These are phyloP conservation scores for Glonium stellatum DNA, from an alignment of 495 filamentous ascomycete genomes.

Conservation along the genomic window DNA sequence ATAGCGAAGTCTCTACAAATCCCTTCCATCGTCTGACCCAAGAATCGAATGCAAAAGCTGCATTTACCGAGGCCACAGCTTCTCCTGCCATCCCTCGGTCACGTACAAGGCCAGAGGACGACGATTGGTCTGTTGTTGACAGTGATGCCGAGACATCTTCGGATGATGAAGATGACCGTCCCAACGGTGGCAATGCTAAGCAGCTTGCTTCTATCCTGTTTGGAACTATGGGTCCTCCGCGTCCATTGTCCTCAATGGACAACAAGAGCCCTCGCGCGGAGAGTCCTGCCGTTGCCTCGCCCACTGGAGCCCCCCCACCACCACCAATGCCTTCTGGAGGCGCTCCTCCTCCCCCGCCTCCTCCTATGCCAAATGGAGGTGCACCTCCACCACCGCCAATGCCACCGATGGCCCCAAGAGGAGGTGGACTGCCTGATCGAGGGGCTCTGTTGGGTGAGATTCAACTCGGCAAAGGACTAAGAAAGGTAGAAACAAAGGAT, in stretches of 20 bases:
- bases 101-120: slow-evolving; percentile 62
- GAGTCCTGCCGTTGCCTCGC: slow-evolving; percentile 39
- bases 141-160: slow-evolving; percentile 60
- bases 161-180: slow-evolving; percentile 62
- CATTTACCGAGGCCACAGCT: slow-evolving; percentile 20
- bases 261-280: slow-evolving; percentile 44
- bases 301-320: slow-evolving; percentile 27
- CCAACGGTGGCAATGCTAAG: slow-evolving; percentile 73
- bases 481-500: slow-evolving; percentile 80
- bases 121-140: slow-evolving; percentile 80
- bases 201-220: slow-evolving; percentile 88
- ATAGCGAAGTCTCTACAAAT: slow-evolving; percentile 61
- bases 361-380: slow-evolving; percentile 39
- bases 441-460: slow-evolving; percentile 73
- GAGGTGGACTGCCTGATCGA: slow-evolving; percentile 37
- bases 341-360: slow-evolving; percentile 48
- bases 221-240: slow-evolving; percentile 92
- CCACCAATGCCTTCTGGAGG: slow-evolving; percentile 31
- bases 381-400: slow-evolving; percentile 41
- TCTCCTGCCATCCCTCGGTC: slow-evolving; percentile 43
- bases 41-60: slow-evolving; percentile 37
- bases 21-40: slow-evolving; percentile 89
- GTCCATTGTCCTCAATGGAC: slow-evolving; percentile 76
- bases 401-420: slow-evolving; percentile 32
- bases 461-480: slow-evolving; percentile 65